Percentiles rank a stretch among this genome's conserved stretches.
Conservation (phyloP, 306 rosid genomes). For the Gynostemma pentaphyllum region DNA sequence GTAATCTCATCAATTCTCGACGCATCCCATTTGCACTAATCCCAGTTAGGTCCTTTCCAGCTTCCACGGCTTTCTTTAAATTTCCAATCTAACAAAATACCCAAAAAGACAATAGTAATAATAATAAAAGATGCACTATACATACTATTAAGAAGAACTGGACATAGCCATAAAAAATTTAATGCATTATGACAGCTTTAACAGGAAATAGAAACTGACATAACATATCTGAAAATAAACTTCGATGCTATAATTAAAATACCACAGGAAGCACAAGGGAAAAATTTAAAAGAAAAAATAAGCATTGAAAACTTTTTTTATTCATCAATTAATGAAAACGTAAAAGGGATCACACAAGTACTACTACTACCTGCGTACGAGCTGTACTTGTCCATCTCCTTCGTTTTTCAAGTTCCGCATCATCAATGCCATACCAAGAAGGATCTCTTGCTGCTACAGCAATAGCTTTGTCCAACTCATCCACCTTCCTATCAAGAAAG, state of each 20-base stretch:
- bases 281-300: background rate
- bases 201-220: background rate
- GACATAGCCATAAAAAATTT: background rate
- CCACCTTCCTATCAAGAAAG: conserved; percentile 94
- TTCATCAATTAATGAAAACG: background rate
- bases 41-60: conserved; percentile 44
- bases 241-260: background rate
- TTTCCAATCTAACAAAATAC: conserved; percentile 45
- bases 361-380: conserved; percentile 89
- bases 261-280: background rate
- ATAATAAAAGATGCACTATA: background rate
- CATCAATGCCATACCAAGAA: conserved; percentile 77
- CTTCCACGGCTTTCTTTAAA: conserved; percentile 47
- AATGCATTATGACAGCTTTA: background rate
- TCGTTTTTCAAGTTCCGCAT: conserved; percentile 77
- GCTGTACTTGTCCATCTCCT: conserved; percentile 85
- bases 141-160: background rate
- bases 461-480: conserved; percentile 88
- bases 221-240: background rate
- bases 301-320: background rate
- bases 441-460: conserved; percentile 92
- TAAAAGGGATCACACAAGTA: background rate
- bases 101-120: conserved; percentile 22
- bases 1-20: conserved; percentile 82
- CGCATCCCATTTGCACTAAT: conserved; percentile 47